Evolutionary conservation across 2,329 filamentous ascomycete species (phyloP).

Genomic region (Onygenales sp.): DNA sequence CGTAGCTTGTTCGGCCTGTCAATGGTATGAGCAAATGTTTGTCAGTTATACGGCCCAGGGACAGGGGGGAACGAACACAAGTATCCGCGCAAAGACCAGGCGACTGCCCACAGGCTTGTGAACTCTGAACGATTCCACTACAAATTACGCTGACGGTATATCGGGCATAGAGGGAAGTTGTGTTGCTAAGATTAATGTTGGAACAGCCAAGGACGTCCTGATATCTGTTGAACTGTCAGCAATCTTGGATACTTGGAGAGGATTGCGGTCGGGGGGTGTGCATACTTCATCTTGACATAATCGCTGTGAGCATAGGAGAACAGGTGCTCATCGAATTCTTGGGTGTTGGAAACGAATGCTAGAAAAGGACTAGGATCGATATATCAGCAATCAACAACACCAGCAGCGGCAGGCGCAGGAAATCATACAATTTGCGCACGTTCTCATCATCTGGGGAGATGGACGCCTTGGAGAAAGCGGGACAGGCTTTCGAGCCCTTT

Average conservation of each 20-base stretch:
- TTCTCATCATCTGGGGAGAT: slow-evolving; percentile 55
- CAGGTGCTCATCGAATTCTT: slow-evolving; percentile 70
- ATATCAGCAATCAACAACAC: slow-evolving; percentile 16
- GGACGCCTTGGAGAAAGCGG: slow-evolving; percentile 63
- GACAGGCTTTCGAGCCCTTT: slow-evolving; percentile 58
- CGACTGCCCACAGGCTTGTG: slow-evolving; percentile 53
- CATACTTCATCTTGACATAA: slow-evolving; percentile 73
- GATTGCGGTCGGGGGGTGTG: slow-evolving; percentile 1
- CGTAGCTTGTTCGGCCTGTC: slow-evolving; percentile 67
- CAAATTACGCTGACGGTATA: slow-evolving; percentile 89
- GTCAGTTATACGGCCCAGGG: neutral
- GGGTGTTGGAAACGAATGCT: slow-evolving; percentile 63
- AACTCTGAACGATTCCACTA: slow-evolving; percentile 89
- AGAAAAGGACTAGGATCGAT: slow-evolving; percentile 63
- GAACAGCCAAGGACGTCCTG: slow-evolving; percentile 70
- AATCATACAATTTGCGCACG: slow-evolving; percentile 55
- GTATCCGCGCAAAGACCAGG: slow-evolving; percentile 78
- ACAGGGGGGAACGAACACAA: slow-evolving; percentile 52
- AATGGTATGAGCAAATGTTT: slow-evolving; percentile 12
- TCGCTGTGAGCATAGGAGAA: slow-evolving; percentile 60
- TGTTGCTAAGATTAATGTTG: slow-evolving; percentile 65
- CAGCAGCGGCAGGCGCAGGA: neutral
- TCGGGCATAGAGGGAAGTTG: slow-evolving; percentile 76
- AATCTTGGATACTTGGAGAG: neutral
- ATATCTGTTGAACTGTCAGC: slow-evolving; percentile 51